These are phyloP conservation scores for Rhizophora mangle DNA, from an alignment of 345 rosid genomes.

Conservation along the genomic window DNA sequence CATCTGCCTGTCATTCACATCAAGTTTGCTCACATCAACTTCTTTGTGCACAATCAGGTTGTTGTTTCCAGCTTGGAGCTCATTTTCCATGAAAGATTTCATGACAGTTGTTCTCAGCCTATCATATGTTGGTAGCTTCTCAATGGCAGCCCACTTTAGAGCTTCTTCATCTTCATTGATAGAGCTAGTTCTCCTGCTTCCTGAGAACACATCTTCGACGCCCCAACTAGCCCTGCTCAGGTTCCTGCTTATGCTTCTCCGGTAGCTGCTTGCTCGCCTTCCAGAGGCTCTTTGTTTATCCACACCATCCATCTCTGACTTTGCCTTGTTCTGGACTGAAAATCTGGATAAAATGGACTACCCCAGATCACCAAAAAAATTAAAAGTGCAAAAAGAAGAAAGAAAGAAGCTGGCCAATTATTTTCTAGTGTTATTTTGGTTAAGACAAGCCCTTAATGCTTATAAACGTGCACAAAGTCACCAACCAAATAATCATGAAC, in stretches of 20 bases:
- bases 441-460: no score
- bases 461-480: no score
- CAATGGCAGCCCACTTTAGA: conserved; percentile 19
- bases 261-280: not conserved
- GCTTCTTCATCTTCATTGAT: not conserved
- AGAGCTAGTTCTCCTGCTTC: not conserved
- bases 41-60: not conserved
- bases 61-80: not conserved
- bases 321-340: no score
- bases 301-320: not conserved
- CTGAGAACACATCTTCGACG: not conserved
- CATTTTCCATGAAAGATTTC: conserved; percentile 1
- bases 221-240: conserved; percentile 8
- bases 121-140: conserved; percentile 21
- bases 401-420: no score
- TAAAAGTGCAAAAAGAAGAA: no score
- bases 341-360: no score
- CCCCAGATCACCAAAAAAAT: no score
- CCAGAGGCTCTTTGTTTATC: not conserved
- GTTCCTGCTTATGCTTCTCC: conserved; percentile 3
- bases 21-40: conserved; percentile 23
- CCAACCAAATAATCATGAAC: no score
- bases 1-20: conserved; percentile 48
- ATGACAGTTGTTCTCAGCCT: conserved; percentile 12
- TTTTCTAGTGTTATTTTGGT: no score